Evolutionary conservation across 495 filamentous ascomycete genomes (phyloP), one percentile per base, ranked within the genome.

Genomic region (Tuber magnatum): DNA sequence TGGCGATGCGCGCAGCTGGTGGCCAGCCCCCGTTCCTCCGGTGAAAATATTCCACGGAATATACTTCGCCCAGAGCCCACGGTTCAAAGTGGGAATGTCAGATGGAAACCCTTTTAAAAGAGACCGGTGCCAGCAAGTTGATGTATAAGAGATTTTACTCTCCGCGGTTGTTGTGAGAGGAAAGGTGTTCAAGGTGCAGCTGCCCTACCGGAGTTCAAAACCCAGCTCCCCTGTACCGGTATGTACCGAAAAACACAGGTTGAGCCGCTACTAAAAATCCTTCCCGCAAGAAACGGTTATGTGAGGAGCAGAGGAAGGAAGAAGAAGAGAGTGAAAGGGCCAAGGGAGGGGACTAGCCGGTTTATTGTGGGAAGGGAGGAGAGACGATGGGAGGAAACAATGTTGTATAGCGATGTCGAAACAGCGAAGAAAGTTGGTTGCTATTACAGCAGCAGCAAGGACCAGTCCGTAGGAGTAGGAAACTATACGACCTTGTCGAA

Each of bases 1-100:
- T 79, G 77, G 77, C 77, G 77, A 79, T 79, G 77, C 77, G 77
- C 77, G 77, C 76, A 79, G 76, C 73, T 72, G 70, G 41, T 72
- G 74, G 61, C 70, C 77, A 65, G 56, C 32, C 70, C 76, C 76
- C 76, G 65, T 46, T 38, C 71, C 75, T 70, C 73, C 73, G 77
- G 70, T 72, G 76, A 72, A 78, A 78, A 68, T 77, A 77, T 65
- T 65, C 56, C 56, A 65, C 56, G 56, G 56, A 35, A 65, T 65
- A 65, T 32, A 65, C 28, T 35, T 65, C 32, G 56, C 28, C 56
- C 56, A 65, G 56, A 65, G 56, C 32, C 56, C 56, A 35, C 56
- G 56, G 56, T 65, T 32, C 56, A 65, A 65, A 65, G n/a, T 65
- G 28, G 16, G 28, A 65, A 65, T 7, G 56, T 35, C 16, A 65